Conservation (phyloP, 2,329 filamentous ascomycete species). For the Onygenales sp. region DNA sequence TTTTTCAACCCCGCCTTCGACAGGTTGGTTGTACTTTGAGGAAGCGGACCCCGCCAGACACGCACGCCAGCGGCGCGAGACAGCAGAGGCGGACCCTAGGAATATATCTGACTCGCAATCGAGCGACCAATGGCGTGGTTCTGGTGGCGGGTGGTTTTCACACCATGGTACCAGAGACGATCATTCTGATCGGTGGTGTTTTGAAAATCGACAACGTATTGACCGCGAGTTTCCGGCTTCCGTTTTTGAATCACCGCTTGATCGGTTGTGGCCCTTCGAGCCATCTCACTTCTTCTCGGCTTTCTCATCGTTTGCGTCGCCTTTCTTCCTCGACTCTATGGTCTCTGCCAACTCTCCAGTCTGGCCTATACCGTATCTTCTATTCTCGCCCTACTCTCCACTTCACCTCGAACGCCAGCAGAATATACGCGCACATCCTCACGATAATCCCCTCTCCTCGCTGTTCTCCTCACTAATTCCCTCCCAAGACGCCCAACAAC, state of each 20-base stretch:
- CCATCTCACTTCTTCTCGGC: slow-evolving; percentile 19
- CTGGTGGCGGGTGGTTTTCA: neutral
- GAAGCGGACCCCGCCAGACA: slow-evolving; percentile 18
- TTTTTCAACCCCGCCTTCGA: slow-evolving; percentile 20
- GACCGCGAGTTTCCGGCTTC: slow-evolving; percentile 18
- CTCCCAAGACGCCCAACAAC: slow-evolving; percentile 25
- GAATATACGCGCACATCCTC: slow-evolving; percentile 16
- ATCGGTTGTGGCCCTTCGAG: slow-evolving; percentile 24
- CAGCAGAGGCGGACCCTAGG: slow-evolving; percentile 5
- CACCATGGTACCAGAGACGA: slow-evolving; percentile 1
- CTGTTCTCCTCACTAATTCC: slow-evolving; percentile 23
- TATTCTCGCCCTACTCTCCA: slow-evolving; percentile 46
- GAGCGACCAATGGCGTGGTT: neutral
- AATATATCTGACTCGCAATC: neutral
- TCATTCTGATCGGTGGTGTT: slow-evolving; percentile 16
- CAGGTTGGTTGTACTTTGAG: slow-evolving; percentile 28
- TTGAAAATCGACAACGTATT: slow-evolving; percentile 13
- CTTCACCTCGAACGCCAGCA: slow-evolving; percentile 42
- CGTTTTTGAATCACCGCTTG: slow-evolving; percentile 26
- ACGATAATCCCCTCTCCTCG: slow-evolving; percentile 22
- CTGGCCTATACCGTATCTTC: slow-evolving; percentile 35
- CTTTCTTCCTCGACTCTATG: slow-evolving; percentile 23
- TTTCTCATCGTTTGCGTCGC: slow-evolving; percentile 20
- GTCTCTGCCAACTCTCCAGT: slow-evolving; percentile 25
- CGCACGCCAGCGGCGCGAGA: slow-evolving; percentile 1